Evolutionary conservation across 352 stramenopile genomes (phyloP).

Genomic region (Globisporangium nunn): DNA sequence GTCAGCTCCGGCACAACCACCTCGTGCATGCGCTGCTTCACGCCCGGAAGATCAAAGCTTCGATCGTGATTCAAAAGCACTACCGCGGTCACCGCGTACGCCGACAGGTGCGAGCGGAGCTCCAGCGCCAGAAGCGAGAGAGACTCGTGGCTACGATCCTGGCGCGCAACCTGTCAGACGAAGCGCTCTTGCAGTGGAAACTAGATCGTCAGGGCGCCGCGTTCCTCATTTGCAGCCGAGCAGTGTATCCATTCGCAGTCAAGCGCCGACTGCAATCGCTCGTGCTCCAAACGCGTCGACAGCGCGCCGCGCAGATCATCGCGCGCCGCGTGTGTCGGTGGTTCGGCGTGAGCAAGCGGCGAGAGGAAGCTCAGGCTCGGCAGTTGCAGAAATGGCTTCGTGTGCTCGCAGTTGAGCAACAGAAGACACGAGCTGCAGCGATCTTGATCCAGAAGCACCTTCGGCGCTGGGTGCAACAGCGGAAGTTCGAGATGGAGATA

Average conservation of each 20-base stretch:
- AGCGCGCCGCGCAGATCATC: constrained; percentile 18
- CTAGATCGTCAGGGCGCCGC: constrained; percentile 36
- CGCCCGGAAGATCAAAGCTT: constrained; percentile 21
- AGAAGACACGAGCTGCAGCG: constrained; percentile 12
- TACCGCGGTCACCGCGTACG: constrained; percentile 28
- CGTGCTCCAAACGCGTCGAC: constrained; percentile 13
- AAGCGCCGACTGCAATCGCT: constrained; percentile 23
- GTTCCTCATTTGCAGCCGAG: constrained; percentile 33
- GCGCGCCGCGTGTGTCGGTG: constrained; percentile 13
- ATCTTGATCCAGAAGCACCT: constrained; percentile 44
- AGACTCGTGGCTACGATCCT: constrained; percentile 25
- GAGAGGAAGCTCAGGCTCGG: constrained; percentile 9
- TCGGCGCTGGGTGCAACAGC: constrained; percentile 36
- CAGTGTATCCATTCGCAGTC: constrained; percentile 38
- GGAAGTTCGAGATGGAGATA: constrained; percentile 25
- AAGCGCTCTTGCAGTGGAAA: constrained; percentile 33
- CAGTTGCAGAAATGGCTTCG: constrained; percentile 21
- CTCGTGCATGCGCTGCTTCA: constrained; percentile 32
- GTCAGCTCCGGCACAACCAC: constrained; percentile 27
- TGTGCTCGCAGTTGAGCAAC: constrained; percentile 19
- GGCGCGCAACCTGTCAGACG: constrained; percentile 27
- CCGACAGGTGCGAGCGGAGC: constrained; percentile 7
- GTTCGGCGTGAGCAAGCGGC: constrained; percentile 12
- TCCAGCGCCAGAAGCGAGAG: constrained; percentile 17
- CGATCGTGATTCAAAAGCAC: constrained; percentile 34